phyloP scores from a whole-genome alignment of 257 asterid species.

The Solanum piurae region DNA sequence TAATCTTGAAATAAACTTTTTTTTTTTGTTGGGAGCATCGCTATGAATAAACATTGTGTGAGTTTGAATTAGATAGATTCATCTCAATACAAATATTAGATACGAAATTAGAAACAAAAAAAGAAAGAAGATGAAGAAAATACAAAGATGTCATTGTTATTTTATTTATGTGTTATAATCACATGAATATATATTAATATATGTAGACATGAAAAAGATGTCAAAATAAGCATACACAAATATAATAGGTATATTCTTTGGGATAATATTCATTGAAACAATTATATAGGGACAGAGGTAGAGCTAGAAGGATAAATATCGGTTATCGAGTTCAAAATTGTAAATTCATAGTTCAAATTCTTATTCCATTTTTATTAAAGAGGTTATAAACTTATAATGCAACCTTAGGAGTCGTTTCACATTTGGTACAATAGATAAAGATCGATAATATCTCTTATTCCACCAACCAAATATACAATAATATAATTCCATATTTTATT shows the following conservation, averaged over 20 bases:
- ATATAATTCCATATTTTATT: background rate
- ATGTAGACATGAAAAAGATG: constrained; percentile 1
- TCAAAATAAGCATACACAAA: constrained; percentile 8
- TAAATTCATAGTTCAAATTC: no score
- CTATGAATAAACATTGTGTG: background rate
- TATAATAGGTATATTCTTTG: constrained; percentile 11
- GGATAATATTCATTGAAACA: background rate
- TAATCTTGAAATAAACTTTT: no score
- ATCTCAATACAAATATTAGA: no score
- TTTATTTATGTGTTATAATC: background rate
- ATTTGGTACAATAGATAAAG: no score
- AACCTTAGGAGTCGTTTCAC: background rate
- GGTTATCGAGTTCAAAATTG: no score
- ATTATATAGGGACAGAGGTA: background rate
- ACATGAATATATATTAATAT: background rate
- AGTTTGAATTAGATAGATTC: background rate
- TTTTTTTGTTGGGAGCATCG: background rate
- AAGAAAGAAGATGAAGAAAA: background rate
- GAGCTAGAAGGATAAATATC: background rate
- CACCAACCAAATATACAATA: background rate
- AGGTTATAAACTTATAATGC: background rate
- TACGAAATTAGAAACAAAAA: background rate
- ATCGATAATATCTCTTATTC: background rate
- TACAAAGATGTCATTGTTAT: background rate
- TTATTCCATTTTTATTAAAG: no score